Evolutionary conservation across 345 rosid genomes (phyloP).

Genomic region (Hypericum androsaemum): DNA sequence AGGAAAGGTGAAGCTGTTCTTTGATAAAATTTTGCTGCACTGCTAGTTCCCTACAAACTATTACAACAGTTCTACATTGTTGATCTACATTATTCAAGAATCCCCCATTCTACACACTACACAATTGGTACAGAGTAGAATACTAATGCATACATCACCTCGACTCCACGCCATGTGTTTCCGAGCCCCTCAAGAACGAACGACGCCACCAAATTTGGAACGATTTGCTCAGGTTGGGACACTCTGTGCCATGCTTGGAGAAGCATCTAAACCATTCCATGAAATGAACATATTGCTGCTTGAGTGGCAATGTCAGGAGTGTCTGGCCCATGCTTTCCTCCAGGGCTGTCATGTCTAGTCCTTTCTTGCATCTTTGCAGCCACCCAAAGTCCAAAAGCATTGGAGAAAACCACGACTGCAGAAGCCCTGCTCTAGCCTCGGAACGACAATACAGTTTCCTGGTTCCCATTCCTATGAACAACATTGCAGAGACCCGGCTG

Average conservation of each 20-base stretch:
- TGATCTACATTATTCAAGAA: too few relatives aligned
- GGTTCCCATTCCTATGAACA: conserved; percentile 77
- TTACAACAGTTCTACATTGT: too few relatives aligned
- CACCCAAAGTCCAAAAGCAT: conserved; percentile 90
- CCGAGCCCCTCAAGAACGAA: conserved; percentile 68
- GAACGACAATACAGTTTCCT: conserved; percentile 63
- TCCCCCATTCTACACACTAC: too few relatives aligned
- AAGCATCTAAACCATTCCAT: conserved; percentile 91
- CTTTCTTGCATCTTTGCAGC: conserved; percentile 84
- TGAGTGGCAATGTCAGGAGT: conserved; percentile 64
- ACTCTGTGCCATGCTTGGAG: conserved; percentile 73
- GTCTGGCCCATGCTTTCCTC: conserved; percentile 91
- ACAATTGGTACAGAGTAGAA: too few relatives aligned
- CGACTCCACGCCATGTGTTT: conserved; percentile 41
- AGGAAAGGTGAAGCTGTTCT: too few relatives aligned
- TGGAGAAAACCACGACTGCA: conserved; percentile 68
- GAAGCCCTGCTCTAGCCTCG: conserved; percentile 57
- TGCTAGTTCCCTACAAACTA: too few relatives aligned
- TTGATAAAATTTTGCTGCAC: too few relatives aligned
- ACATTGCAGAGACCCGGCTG: conserved; percentile 63
- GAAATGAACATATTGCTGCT: conserved; percentile 57
- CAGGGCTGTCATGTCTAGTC: conserved; percentile 63
- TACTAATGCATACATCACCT: conserved; percentile 15
- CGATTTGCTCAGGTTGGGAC: conserved; percentile 85
- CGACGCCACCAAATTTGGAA: conserved; percentile 99